Evolutionary conservation across 805 yeast species (phyloP).

Genomic region (Maudiozyma pseudohumilis): DNA sequence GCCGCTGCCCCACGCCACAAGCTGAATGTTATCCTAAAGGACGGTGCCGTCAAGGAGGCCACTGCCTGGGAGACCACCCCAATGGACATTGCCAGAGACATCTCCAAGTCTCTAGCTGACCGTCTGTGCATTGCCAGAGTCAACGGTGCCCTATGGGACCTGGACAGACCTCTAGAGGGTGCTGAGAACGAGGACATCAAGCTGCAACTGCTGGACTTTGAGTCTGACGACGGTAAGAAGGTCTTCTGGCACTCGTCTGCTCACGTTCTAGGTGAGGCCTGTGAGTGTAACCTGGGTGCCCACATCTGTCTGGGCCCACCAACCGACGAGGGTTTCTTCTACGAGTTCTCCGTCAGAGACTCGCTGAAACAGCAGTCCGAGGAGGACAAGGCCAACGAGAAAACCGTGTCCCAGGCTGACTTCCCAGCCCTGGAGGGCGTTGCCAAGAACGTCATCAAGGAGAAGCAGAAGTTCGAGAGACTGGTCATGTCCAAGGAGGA

Average conservation of each 20-base stretch:
- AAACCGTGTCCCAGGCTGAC: constrained; percentile 71
- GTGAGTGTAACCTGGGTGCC: constrained; percentile 93
- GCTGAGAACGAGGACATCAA: constrained; percentile 33
- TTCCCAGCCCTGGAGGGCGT: constrained; percentile 76
- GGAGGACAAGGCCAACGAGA: constrained; percentile 65
- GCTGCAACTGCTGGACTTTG: constrained; percentile 83
- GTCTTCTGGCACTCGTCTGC: constrained; percentile 99
- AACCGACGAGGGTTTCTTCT: constrained; percentile 94
- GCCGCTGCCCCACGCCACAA: constrained; percentile 53
- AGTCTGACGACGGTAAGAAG: constrained; percentile 84
- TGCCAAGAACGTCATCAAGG: constrained; percentile 83
- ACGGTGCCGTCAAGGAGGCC: constrained; percentile 72
- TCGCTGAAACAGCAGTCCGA: constrained; percentile 16
- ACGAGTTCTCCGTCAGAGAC: constrained; percentile 72
- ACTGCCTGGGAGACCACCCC: constrained; percentile 87
- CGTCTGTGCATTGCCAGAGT: constrained; percentile 87
- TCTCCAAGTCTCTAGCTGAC: constrained; percentile 81
- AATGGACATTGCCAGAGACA: constrained; percentile 67
- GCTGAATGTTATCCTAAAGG: constrained; percentile 74
- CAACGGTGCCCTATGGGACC: constrained; percentile 87
- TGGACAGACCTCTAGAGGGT: constrained; percentile 83
- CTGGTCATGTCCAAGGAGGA: constrained; percentile 87
- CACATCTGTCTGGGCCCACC: constrained; percentile 94
- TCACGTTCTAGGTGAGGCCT: constrained; percentile 94
- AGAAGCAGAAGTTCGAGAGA: constrained; percentile 91